A percentile compares a stretch with the other conserved stretches of the same genome.
phyloP scores from a whole-genome alignment of 2,329 filamentous ascomycete species.

The Juglanconis sp. region DNA sequence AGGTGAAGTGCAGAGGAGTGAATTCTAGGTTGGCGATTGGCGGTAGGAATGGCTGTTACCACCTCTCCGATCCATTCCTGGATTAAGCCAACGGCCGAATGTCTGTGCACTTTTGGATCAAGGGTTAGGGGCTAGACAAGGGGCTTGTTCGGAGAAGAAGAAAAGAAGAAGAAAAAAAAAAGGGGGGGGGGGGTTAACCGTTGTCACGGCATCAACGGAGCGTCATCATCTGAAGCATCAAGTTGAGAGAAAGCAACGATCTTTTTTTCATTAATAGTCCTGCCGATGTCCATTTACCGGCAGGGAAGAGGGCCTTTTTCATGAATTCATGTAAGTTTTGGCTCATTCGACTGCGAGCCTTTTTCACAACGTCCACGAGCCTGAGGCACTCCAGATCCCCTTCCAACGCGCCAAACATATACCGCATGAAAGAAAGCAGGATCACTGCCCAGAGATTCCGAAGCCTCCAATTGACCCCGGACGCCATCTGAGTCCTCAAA shows the following conservation, averaged over 20 bases:
- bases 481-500: background rate
- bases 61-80: background rate
- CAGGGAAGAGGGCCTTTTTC: background rate
- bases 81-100: background rate
- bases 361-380: background rate
- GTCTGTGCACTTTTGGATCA: background rate
- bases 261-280: background rate
- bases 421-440: background rate
- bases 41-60: background rate
- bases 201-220: too few relatives aligned
- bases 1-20: background rate
- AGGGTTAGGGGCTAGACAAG: background rate
- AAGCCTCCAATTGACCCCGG: background rate
- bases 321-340: background rate
- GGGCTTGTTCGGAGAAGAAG: too few relatives aligned
- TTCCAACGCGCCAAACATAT: background rate
- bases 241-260: background rate
- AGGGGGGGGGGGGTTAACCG: too few relatives aligned
- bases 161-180: too few relatives aligned
- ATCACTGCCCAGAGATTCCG: background rate
- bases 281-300: background rate
- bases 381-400: background rate
- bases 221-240: background rate
- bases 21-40: background rate
- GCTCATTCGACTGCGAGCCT: background rate